Evolutionary conservation across 1,139 yeast genomes (phyloP), one percentile per base, ranked within the genome.

Genomic region (Tardiomyces blankii): DNA sequence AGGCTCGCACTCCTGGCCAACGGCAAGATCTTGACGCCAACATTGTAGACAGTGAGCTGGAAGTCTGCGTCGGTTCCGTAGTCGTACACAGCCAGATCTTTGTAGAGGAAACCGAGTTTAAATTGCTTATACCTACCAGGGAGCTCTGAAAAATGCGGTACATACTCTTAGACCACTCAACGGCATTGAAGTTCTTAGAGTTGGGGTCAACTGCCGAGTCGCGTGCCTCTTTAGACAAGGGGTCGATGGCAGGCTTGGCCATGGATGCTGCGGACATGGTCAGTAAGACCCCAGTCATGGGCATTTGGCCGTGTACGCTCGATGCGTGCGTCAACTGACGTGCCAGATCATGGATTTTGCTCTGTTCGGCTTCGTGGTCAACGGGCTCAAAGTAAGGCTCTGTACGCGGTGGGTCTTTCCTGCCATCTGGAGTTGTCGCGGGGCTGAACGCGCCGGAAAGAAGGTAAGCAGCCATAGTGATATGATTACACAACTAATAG

Each of bases 41-140:
- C 68, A 56, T 81, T 83, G 25, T 72, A 54, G 14, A 82, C 79
- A 1, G 87, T 83, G 21, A 82, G 69, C 63, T 84, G 93, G 62
- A 80, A 85, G 56, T 82, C 89, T 3, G 87, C 74, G 58, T 81
- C 91, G 4, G 82, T 69, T 12, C 91, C 88, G 49, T 74, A 73
- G 49, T 94, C 95, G 51, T 70, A 74, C 1, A 87, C n/a, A 48
- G 84, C 66, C 53, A 86, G 65, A 55, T 82, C 66, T 48, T 74
- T 73, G 69, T 79, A 85, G 4, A 82, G 74, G 40, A 86, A 68
- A 13, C 93, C 91, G 49, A 82, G 65, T 16, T 75, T 69, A 38
- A 78, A 70, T 11, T 78, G 78, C 56, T 77, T 77, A 62, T 76
- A 82, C 58, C 77, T 73, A 78, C 85, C 1, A 78, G 77, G 52